phyloP scores from a whole-genome alignment of 2,329 filamentous ascomycete species.

The Stylonectria norvegica region DNA sequence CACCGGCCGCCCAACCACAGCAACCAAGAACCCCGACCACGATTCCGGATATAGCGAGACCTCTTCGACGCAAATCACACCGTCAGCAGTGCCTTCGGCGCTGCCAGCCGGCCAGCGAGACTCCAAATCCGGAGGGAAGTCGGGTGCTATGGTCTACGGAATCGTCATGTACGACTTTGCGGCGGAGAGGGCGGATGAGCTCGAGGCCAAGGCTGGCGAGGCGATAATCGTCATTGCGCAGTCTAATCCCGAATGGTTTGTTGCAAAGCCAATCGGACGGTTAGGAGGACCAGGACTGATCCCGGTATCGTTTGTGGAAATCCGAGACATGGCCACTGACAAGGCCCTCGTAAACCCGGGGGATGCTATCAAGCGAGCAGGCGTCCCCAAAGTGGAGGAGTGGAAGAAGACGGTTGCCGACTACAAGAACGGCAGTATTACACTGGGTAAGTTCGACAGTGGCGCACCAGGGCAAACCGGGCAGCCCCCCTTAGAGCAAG shows the following conservation, averaged over 20 bases:
- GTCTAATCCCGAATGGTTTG: conserved; percentile 98
- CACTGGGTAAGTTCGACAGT: conserved; percentile 82
- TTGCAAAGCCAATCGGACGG: conserved; percentile 96
- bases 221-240: conserved; percentile 98
- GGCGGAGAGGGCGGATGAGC: conserved; percentile 90
- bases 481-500: conserved; percentile 59
- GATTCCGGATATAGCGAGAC: conserved; percentile 74
- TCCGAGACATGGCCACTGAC: conserved; percentile 88
- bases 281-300: conserved; percentile 95
- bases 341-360: conserved; percentile 76
- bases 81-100: conserved; percentile 11
- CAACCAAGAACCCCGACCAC: conserved; percentile 66
- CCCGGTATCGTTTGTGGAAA: conserved; percentile 94
- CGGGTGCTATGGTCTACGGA: conserved; percentile 89
- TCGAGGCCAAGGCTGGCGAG: conserved; percentile 92
- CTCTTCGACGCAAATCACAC: conserved; percentile 28
- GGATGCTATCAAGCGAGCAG: conserved; percentile 81
- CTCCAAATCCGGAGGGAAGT: conserved; percentile 51
- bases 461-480: conserved; percentile 32
- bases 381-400: conserved; percentile 92
- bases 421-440: conserved; percentile 99
- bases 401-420: conserved; percentile 99
- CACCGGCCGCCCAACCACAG: conserved; percentile 42
- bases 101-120: conserved; percentile 41
- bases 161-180: conserved; percentile 97